Percentiles rank a stretch among this genome's conserved stretches.
Evolutionary conservation across 1,284 basidiomycete species (phyloP).

Genomic region (Tylopilus orsonianus): DNA sequence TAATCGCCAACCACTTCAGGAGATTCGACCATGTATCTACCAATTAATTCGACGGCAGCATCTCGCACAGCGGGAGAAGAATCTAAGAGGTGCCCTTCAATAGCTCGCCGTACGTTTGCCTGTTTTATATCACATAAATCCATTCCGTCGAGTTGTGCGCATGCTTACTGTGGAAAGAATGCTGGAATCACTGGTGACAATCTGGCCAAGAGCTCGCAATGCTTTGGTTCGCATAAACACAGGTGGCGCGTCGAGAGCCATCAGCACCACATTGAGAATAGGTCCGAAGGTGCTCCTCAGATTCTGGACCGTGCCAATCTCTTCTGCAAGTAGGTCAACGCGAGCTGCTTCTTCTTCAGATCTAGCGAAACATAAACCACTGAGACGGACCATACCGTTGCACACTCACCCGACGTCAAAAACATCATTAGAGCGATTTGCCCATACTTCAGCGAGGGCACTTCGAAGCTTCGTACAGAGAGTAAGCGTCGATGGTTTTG

Average conservation of each 20-base stretch:
- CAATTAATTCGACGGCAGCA: conserved; percentile 92
- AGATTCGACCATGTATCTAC: conserved; percentile 90
- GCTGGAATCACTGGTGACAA: conserved; percentile 84
- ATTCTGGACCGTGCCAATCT: conserved; percentile 72
- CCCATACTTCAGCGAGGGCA: conserved; percentile 68
- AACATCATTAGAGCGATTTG: conserved; percentile 61
- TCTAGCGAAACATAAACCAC: conserved; percentile 35
- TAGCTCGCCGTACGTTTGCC: conserved; percentile 75
- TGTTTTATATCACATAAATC: conserved; percentile 31
- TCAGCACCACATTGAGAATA: conserved; percentile 74
- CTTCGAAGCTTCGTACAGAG: conserved; percentile 59
- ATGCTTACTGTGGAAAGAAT: conserved; percentile 69
- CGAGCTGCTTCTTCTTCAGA: conserved; percentile 66
- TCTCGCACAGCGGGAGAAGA: conserved; percentile 93
- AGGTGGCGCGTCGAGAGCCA: conserved; percentile 74
- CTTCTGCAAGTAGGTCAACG: conserved; percentile 69
- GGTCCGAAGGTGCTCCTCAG: conserved; percentile 78
- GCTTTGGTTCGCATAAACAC: conserved; percentile 92
- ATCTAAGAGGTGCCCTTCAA: conserved; percentile 88
- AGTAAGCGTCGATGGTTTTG: conserved; percentile 36
- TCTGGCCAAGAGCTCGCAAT: conserved; percentile 79
- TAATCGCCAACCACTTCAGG: conserved; percentile 84
- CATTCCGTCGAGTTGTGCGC: background rate
- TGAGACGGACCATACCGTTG: background rate
- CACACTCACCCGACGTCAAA: conserved; percentile 71